Evolutionary conservation across 2,329 filamentous ascomycete species (phyloP).

Genomic region (Fusarium transvaalense): DNA sequence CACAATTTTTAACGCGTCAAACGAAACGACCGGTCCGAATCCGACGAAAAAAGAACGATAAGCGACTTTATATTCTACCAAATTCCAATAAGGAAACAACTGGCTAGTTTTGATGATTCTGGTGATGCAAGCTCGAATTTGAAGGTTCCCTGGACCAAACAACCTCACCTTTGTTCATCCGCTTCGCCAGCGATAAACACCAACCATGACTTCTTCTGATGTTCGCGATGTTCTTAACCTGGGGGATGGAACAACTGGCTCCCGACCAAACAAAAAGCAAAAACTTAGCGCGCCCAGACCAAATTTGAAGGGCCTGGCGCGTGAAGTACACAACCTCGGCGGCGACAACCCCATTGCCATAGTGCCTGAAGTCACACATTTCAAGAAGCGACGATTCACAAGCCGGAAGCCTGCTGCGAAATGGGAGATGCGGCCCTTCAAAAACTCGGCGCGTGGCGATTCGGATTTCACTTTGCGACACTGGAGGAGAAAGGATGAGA

Average conservation of each 20-base stretch:
- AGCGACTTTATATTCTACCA: not conserved
- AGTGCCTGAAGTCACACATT: conserved; percentile 69
- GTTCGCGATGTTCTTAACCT: conserved; percentile 90
- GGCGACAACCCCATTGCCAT: conserved; percentile 76
- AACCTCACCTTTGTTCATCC: not conserved
- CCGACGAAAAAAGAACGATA: conserved; percentile 15
- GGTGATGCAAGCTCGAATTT: conserved; percentile 42
- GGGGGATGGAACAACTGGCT: conserved; percentile 66
- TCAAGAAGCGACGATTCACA: conserved; percentile 69
- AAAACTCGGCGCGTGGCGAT: conserved; percentile 81
- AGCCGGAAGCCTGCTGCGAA: conserved; percentile 67
- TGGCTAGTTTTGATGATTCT: conserved; percentile 29
- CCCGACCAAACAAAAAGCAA: conserved; percentile 79
- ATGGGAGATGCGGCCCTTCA: conserved; percentile 79
- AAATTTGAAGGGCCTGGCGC: conserved; percentile 73
- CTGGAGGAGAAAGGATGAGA: conserved; percentile 78
- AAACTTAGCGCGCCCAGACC: conserved; percentile 72
- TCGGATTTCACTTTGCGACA: conserved; percentile 77
- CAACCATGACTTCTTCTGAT: conserved; percentile 79
- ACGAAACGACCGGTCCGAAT: conserved; percentile 16
- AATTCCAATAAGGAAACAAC: not conserved
- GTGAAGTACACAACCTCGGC: conserved; percentile 74
- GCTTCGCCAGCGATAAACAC: conserved; percentile 31
- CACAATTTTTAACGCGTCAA: conserved; percentile 41
- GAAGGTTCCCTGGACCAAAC: conserved; percentile 17